These are phyloP conservation scores for Mariannaea sp. DNA, from an alignment of 2,329 filamentous ascomycete species.

Conservation along the genomic window DNA sequence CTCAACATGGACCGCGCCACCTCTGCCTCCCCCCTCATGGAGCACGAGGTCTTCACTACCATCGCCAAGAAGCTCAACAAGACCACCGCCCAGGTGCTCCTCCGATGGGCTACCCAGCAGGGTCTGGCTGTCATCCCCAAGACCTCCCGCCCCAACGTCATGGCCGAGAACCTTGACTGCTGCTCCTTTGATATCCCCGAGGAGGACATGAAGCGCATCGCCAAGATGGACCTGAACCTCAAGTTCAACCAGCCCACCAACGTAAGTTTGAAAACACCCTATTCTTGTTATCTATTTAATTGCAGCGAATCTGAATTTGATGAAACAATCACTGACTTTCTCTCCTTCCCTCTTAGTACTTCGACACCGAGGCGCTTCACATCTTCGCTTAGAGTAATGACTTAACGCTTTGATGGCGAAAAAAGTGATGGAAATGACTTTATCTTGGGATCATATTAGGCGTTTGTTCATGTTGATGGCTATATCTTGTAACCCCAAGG, in stretches of 20 bases:
- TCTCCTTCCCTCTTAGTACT: conserved; percentile 56
- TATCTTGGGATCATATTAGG: conserved; percentile 36
- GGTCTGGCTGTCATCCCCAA: conserved; percentile 83
- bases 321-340: conserved; percentile 19
- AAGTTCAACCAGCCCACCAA: conserved; percentile 79
- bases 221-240: conserved; percentile 65
- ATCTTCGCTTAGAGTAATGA: conserved; percentile 56
- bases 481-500: conserved; percentile 32
- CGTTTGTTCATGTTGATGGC: conserved; percentile 31
- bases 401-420: conserved; percentile 24
- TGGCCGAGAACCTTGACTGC: conserved; percentile 71
- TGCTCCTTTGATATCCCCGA: conserved; percentile 68
- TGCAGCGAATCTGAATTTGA: too few relatives aligned
- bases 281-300: background rate
- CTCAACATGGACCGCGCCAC: conserved; percentile 65
- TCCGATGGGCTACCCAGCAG: conserved; percentile 87
- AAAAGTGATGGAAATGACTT: conserved; percentile 25
- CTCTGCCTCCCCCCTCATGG: conserved; percentile 71
- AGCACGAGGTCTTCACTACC: conserved; percentile 66
- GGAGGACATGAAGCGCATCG: conserved; percentile 70
- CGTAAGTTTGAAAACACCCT: conserved; percentile 61
- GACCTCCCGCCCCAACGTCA: conserved; percentile 58
- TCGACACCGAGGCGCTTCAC: conserved; percentile 60
- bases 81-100: conserved; percentile 78
- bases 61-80: conserved; percentile 73